phyloP scores from a whole-genome alignment of 2,329 filamentous ascomycete species.

The Bipolaris zeicola region DNA sequence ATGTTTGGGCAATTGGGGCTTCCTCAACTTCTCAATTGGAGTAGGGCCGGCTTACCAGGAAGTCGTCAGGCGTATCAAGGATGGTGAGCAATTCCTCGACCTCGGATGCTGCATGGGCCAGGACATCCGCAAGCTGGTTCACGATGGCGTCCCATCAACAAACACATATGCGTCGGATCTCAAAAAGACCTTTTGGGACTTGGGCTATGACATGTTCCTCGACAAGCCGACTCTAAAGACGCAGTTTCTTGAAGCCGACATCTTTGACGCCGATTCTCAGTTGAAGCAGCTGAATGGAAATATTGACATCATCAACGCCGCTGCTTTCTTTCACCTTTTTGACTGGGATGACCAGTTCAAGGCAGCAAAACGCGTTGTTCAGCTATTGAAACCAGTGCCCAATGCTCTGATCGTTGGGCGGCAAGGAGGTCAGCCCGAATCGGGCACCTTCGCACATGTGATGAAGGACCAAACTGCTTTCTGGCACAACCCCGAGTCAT shows the following conservation, averaged over 20 bases:
- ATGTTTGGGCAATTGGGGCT: conserved; percentile 46
- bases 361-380: conserved; percentile 40
- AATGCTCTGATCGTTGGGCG: conserved; percentile 49
- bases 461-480: conserved; percentile 33
- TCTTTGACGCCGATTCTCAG: conserved; percentile 43
- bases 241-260: conserved; percentile 60
- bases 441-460: conserved; percentile 32
- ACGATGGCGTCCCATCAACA: conserved; percentile 50
- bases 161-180: conserved; percentile 52
- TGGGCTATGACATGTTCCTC: conserved; percentile 55
- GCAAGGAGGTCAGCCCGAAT: conserved; percentile 42
- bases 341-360: conserved; percentile 48
- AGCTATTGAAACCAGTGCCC: conserved; percentile 41
- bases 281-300: conserved; percentile 46
- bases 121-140: conserved; percentile 52
- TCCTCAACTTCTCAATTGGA: conserved; percentile 42
- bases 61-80: conserved; percentile 43
- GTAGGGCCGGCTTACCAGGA: conserved; percentile 37
- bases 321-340: conserved; percentile 54
- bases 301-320: conserved; percentile 51
- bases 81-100: conserved; percentile 48
- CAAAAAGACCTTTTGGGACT: conserved; percentile 55
- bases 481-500: conserved; percentile 48
- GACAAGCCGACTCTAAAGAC: conserved; percentile 51
- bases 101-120: conserved; percentile 55